Evolutionary conservation across 2,329 filamentous ascomycete genomes (phyloP), one percentile per base, ranked within the genome.

Genomic region (Scedosporium boydii): DNA sequence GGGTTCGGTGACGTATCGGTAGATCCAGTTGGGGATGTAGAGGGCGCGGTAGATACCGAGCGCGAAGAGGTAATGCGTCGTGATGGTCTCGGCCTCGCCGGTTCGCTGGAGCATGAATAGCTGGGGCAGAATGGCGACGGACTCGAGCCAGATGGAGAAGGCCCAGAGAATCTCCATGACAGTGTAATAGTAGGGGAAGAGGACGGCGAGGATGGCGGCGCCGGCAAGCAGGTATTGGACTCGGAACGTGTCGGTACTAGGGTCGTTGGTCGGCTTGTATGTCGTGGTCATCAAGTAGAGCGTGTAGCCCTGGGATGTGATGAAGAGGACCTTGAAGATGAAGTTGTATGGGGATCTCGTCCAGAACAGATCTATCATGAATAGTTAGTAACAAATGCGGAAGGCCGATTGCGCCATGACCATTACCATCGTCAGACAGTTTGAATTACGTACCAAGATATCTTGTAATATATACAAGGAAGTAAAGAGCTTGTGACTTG

Each of bases 1-100:
- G 56, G 76, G 72, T 75, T 96, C 92, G 60, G 84, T 82, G 68
- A 90, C 84, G 77, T 93, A 98, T 62, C 95, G 83, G 77, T 91
- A 98, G 70, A 98, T 87, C 95, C 95, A 99, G 79, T 99, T 99
- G 67, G 95, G 95, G 69, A 99, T 99, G 77, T 99, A 99, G 63
- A 99, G 81, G 3, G 93, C 91, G 63, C 95, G 84, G 80, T 99
- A 99, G 66, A 88, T 80, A 41, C 95, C 95, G 44, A 99, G 82
- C 14, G 96, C 93, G 72, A 96, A 96, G 51, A 99, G 84, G 75
- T 99, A 99, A 77, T 99, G 93, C 1, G 93, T 96, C 12, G 95
- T 99, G 72, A 99, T 99, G n/a, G 95, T 97, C 78, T 99, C 95
- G 10, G 95, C 96, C 78, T 98, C 93, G 68, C 95, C 96, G 0